Conservation (phyloP, 495 filamentous ascomycete genomes). For the Penicillium robsamsonii region DNA sequence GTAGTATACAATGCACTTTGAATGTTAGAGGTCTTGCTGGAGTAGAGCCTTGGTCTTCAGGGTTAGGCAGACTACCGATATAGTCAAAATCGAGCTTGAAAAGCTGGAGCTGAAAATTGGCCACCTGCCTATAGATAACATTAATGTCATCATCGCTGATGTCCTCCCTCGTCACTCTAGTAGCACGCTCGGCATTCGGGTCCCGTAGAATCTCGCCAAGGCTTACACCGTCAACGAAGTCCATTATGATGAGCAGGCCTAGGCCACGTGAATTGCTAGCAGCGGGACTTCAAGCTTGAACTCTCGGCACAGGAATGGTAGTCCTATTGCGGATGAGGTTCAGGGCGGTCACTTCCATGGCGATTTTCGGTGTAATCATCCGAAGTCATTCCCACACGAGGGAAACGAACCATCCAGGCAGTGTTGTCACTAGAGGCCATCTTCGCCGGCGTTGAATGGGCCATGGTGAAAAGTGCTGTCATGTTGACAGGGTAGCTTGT, state of each 20-base stretch:
- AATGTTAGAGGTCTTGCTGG: constrained; percentile 17
- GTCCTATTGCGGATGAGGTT: constrained; percentile 35
- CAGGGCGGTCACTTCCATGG: constrained; percentile 42
- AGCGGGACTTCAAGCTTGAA: constrained; percentile 39
- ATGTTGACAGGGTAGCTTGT: constrained; percentile 34
- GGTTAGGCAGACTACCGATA: constrained; percentile 11
- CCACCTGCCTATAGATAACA: constrained; percentile 32
- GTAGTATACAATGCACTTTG: constrained; percentile 7
- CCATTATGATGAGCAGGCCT: constrained; percentile 48
- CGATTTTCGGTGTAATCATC: constrained; percentile 31
- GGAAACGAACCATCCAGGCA: not conserved
- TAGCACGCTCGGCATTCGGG: constrained; percentile 3
- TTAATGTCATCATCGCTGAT: constrained; percentile 26
- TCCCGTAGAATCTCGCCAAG: constrained; percentile 26
- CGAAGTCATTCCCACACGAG: not conserved
- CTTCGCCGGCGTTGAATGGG: constrained; percentile 1
- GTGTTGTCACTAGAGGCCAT: not conserved
- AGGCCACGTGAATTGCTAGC: constrained; percentile 35
- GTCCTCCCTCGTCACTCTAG: constrained; percentile 25
- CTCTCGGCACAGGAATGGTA: constrained; percentile 42
- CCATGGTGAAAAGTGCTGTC: constrained; percentile 35
- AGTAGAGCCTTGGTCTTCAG: constrained; percentile 15
- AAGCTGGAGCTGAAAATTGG: constrained; percentile 27
- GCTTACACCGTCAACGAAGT: constrained; percentile 40
- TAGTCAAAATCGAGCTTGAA: constrained; percentile 8